Evolutionary conservation across 75 land plant genomes (phyloP), one percentile per base, ranked within the genome.

Genomic region (Azolla pinnata): DNA sequence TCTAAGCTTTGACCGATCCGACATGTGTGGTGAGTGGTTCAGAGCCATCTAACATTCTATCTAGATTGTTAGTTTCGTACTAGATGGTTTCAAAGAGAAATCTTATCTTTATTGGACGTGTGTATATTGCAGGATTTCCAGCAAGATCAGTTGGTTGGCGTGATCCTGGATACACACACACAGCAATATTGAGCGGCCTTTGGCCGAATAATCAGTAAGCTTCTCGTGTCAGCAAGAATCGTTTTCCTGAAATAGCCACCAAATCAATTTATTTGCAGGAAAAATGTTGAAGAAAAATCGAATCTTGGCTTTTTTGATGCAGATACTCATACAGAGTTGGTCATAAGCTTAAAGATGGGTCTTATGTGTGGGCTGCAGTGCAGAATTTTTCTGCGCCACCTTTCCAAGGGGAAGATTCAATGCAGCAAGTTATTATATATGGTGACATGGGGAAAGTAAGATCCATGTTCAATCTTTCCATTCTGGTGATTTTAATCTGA

Each of bases 361-460:
- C 84, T 9, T 71, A 53, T 38, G 51, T 89, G 5, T 85, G 84
- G 84, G 82, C 84, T 52, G 70, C 74, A 32, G 9, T 4, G 20
- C 75, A 77, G 31, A 69, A 69, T 10, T 85, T 93, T 66, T 69
- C 28, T 60, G 69, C 96, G 29, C 67, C 96, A 21, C 98, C 98
- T 34, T 89, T 63, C 64, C 96, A 90, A 23, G 98, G 98, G 2
- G 78, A 89, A 67, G 74, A 85, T 55, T 92, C 97, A 2, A 34
- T 92, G 65, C 98, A 93, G 47, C 80, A 75, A 23, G 81, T 93
- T 14, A 66, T 89, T 23, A 68, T 93, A 31, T 88, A 89, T 72
- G 98, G 98, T 50, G 98, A 92, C 73, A 82, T 92, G 97, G 97
- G 97, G 24, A 92, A 87, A 86, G 97, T 92, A 51, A 2, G 26